These are phyloP conservation scores for Vigna nakashimae DNA, from an alignment of 306 rosid species.

Conservation along the genomic window DNA sequence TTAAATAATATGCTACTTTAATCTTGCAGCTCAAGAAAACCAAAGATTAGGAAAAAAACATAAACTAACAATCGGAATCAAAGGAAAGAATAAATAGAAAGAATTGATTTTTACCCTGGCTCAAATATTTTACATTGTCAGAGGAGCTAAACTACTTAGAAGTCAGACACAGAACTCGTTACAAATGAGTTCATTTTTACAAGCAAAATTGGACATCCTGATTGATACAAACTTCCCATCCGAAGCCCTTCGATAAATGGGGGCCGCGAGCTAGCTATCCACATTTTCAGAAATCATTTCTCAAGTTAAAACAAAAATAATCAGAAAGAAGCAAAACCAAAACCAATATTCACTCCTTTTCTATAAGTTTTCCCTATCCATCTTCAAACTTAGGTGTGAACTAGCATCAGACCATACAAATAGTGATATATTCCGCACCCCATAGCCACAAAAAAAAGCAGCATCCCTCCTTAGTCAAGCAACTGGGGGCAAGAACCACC, in stretches of 20 bases:
- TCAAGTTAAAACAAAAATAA: constrained; percentile 46
- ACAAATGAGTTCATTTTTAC: constrained; percentile 51
- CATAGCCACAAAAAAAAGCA: constrained; percentile 26
- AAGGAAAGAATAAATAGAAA: constrained; percentile 42
- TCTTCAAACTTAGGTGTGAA: constrained; percentile 39
- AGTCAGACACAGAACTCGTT: constrained; percentile 44
- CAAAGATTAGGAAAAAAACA: not conserved
- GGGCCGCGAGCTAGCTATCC: constrained; percentile 36
- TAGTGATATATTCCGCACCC: constrained; percentile 4
- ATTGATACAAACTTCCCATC: constrained; percentile 42
- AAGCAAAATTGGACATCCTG: constrained; percentile 58
- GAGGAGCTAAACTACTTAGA: constrained; percentile 42
- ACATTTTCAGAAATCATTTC: constrained; percentile 39
- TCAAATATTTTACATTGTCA: constrained; percentile 54
- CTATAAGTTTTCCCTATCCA: constrained; percentile 38
- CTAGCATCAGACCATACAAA: constrained; percentile 29
- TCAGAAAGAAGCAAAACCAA: constrained; percentile 50
- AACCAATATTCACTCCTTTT: constrained; percentile 44
- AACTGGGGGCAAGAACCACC: constrained; percentile 32
- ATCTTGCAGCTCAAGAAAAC: not conserved
- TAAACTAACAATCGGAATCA: too few relatives aligned
- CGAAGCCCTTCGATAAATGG: constrained; percentile 34
- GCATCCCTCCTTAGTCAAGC: constrained; percentile 19
- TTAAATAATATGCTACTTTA: not conserved
- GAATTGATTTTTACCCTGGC: constrained; percentile 42